These are phyloP conservation scores for Urtica urens DNA, from an alignment of 306 rosid genomes.

Conservation along the genomic window DNA sequence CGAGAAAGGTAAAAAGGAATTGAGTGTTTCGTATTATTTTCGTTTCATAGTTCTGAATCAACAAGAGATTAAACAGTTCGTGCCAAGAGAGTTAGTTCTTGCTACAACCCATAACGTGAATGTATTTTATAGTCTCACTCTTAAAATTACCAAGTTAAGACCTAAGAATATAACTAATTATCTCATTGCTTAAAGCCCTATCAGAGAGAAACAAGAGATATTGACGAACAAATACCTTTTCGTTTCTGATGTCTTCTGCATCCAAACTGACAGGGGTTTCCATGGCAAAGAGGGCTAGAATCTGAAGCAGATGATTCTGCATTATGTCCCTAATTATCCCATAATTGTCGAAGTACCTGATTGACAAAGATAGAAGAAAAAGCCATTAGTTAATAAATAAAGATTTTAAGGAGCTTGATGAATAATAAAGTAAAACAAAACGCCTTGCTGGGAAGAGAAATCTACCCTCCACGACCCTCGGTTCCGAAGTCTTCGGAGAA, in stretches of 20 bases:
- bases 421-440: too few relatives aligned
- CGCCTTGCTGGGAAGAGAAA: conserved; percentile 14
- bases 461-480: conserved; percentile 96
- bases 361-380: conserved; percentile 16
- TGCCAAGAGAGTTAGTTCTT: too few relatives aligned
- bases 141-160: too few relatives aligned
- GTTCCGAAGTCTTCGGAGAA: conserved; percentile 96
- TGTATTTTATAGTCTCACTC: too few relatives aligned
- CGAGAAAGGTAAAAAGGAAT: too few relatives aligned
- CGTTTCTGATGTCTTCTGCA: conserved; percentile 91
- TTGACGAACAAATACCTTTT: conserved; percentile 38
- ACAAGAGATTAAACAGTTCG: too few relatives aligned
- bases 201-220: too few relatives aligned
- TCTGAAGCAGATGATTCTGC: conserved; percentile 95
- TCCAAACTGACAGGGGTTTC: conserved; percentile 93
- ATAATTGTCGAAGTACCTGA: conserved; percentile 77
- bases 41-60: too few relatives aligned
- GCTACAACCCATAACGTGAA: too few relatives aligned
- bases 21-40: too few relatives aligned
- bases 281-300: conserved; percentile 91
- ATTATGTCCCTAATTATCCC: conserved; percentile 90
- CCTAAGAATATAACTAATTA: too few relatives aligned
- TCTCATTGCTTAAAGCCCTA: too few relatives aligned
- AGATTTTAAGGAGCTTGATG: conserved; percentile 2
- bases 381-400: conserved; percentile 8